Base-by-base conservation (phyloP, 2,329 filamentous ascomycete genomes). In the Chrysosporium queenslandicum region DNA sequence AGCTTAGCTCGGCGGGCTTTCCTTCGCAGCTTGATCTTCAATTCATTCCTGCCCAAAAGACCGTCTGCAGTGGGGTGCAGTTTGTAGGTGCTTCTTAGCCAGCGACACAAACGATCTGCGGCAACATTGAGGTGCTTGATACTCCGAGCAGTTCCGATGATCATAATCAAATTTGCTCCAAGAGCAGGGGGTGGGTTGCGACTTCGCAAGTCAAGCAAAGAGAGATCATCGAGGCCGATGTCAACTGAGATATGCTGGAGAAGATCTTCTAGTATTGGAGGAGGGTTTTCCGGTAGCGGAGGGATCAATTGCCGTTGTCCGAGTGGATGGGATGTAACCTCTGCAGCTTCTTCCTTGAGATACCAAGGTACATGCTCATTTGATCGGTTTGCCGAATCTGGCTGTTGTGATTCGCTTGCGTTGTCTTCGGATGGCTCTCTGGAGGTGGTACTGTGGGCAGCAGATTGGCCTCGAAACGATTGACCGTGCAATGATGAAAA, bases 101-200 rank as follows among this genome's bases (percentile, higher is more conserved):
- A 96, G 54, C 91, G 80, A 58, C 90, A 87, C 23, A 95, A 78
- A n/a, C 88, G 81, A 63, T 94, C 89, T 0, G 90, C 88, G 1
- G 87, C 87, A 20, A 95, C 85, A 64, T 95, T 91, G 32, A 98
- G 74, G 71, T 98, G 92, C 49, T 91, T 89, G 67, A 96, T 87
- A 61, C 87, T 94, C 54, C 92, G 84, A 12, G 91, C 87, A 7
- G 89, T 95, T 37, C 86, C 89, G 58, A 98, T 81, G 27, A 98
- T 71, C 92, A 97, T 97, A 50, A 98, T 77, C 25, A 96, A 77
- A 61, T 91, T 90, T 1, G 87, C 81, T 1, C 92, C 92, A 1
- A 98, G 77, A 0, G 90, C 90, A 0, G 91, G 83, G 0, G 90
- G 86, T 0, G 90, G 89, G 60, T 96, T 86, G 46, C 97, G 76